Evolutionary conservation across 2,329 filamentous ascomycete species (phyloP).

Genomic region (Botrytis elliptica): DNA sequence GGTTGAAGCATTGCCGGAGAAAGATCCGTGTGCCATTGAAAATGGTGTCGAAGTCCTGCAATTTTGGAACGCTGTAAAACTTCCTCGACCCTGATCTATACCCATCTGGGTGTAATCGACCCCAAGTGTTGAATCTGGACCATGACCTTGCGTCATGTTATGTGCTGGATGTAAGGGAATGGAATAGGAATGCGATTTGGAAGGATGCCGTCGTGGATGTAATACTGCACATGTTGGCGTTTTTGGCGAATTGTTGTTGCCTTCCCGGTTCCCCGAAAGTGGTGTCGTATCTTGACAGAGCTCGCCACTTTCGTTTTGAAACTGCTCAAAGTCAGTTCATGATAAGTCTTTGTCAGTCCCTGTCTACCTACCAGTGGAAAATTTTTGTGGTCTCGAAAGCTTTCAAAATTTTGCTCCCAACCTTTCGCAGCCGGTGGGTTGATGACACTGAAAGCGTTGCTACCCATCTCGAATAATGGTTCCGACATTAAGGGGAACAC

Average conservation of each 20-base stretch:
- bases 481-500: constrained; percentile 28
- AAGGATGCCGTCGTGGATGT: constrained; percentile 23
- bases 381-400: constrained; percentile 30
- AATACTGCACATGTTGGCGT: constrained; percentile 21
- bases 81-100: constrained; percentile 25
- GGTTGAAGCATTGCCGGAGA: constrained; percentile 12
- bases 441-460: constrained; percentile 35
- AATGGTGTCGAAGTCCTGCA: constrained; percentile 22
- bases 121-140: constrained; percentile 29
- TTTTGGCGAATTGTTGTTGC: constrained; percentile 20
- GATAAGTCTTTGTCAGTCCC: background rate
- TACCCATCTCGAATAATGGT: constrained; percentile 36
- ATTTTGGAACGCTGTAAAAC: constrained; percentile 29
- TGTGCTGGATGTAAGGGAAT: constrained; percentile 26
- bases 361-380: constrained; percentile 27
- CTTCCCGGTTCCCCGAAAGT: constrained; percentile 11
- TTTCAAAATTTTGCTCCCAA: constrained; percentile 33
- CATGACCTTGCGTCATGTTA: constrained; percentile 16
- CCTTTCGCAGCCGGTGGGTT: constrained; percentile 24
- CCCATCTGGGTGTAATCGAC: constrained; percentile 30
- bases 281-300: constrained; percentile 29
- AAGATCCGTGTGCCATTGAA: constrained; percentile 24
- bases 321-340: constrained; percentile 28
- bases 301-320: constrained; percentile 26
- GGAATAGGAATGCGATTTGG: constrained; percentile 15